phyloP scores from a whole-genome alignment of 352 stramenopile species.

The Globisporangium alternatum region DNA sequence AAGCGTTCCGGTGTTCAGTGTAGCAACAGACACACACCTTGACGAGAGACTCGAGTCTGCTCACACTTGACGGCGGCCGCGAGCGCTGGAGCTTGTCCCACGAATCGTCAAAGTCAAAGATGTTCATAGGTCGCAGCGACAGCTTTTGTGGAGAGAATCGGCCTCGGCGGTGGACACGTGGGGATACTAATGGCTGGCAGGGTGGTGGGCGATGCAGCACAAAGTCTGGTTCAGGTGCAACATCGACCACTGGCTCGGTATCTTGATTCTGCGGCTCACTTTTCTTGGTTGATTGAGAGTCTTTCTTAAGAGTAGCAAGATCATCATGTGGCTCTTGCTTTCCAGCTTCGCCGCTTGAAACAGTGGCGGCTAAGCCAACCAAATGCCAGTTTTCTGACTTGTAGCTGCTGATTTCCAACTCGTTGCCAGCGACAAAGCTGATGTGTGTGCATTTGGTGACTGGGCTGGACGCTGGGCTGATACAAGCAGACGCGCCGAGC shows the following conservation, averaged over 20 bases:
- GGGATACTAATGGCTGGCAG: background rate
- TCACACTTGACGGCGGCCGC: background rate
- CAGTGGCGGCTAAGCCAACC: background rate
- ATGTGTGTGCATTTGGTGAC: background rate
- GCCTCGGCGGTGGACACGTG: background rate
- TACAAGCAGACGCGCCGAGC: background rate
- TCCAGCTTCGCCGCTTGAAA: background rate
- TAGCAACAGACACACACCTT: conserved; percentile 3
- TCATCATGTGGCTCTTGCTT: background rate
- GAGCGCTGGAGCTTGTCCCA: conserved; percentile 14
- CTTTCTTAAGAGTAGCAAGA: background rate
- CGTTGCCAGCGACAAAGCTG: background rate
- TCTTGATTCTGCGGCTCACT: background rate
- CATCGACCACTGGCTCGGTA: background rate
- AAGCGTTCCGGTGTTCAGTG: background rate
- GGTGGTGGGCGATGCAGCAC: conserved; percentile 4
- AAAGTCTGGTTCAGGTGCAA: conserved; percentile 3
- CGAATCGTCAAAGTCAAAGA: conserved; percentile 19
- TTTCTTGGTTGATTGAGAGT: background rate
- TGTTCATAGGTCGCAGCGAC: conserved; percentile 5
- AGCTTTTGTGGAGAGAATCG: conserved; percentile 1
- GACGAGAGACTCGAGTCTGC: conserved; percentile 12
- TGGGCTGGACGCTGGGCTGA: background rate
- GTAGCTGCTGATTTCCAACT: background rate
- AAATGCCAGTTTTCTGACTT: background rate